phyloP scores from a whole-genome alignment of 2,329 filamentous ascomycete genomes.

The Penicillium sp. region DNA sequence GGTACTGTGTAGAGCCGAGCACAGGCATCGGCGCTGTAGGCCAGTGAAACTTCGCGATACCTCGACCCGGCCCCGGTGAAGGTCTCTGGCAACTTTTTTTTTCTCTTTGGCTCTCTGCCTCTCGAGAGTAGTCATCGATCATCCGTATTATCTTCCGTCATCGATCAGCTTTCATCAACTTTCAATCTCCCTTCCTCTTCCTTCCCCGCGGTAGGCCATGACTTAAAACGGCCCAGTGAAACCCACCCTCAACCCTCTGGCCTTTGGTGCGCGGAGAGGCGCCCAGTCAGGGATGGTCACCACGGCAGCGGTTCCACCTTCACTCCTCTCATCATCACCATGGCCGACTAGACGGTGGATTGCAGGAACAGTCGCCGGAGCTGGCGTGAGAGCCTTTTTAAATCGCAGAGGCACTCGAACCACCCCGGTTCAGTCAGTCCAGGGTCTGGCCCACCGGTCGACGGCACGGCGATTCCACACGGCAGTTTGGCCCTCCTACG shows the following conservation, averaged over 20 bases:
- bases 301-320: slow-evolving; percentile 28
- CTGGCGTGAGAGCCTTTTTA: background rate
- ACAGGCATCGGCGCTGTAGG: slow-evolving; percentile 26
- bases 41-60: slow-evolving; percentile 26
- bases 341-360: slow-evolving; percentile 30
- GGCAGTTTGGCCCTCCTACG: slow-evolving; percentile 40
- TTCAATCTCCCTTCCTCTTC: slow-evolving; percentile 1
- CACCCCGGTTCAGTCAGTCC: slow-evolving; percentile 10
- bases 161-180: background rate
- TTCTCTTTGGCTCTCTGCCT: background rate
- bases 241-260: slow-evolving; percentile 1
- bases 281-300: slow-evolving; percentile 36
- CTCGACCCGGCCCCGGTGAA: slow-evolving; percentile 20
- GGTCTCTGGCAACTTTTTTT: background rate
- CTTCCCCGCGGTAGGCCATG: slow-evolving; percentile 15
- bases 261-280: slow-evolving; percentile 22
- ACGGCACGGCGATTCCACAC: slow-evolving; percentile 33
- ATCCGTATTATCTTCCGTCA: background rate
- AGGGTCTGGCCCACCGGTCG: slow-evolving; percentile 13
- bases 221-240: slow-evolving; percentile 8
- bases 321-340: slow-evolving; percentile 24
- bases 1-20: slow-evolving; percentile 21
- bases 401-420: slow-evolving; percentile 8
- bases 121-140: background rate
- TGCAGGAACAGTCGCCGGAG: slow-evolving; percentile 8